Evolutionary conservation across 495 filamentous ascomycete genomes (phyloP).

Genomic region (Neurospora sp.): DNA sequence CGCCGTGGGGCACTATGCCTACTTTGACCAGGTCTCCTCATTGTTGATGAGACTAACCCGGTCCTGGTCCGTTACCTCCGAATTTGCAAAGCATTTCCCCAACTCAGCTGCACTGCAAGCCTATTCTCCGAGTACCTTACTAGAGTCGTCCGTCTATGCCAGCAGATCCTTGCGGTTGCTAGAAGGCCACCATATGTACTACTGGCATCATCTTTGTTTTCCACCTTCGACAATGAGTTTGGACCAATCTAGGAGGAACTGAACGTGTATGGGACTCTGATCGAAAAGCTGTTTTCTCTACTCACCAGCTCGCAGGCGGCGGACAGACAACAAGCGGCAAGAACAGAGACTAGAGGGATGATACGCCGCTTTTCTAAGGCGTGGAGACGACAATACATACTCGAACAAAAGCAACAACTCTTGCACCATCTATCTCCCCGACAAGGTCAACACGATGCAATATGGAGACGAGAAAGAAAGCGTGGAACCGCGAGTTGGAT

Average conservation of each 20-base stretch:
- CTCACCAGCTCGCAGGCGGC: too few relatives aligned
- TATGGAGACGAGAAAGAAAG: constrained; percentile 2
- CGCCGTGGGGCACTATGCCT: neutral
- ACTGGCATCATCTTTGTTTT: neutral
- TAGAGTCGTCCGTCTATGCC: neutral
- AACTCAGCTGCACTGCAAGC: neutral
- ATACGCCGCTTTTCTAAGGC: neutral
- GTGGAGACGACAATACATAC: neutral
- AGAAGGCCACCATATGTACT: neutral
- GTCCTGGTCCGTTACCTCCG: neutral
- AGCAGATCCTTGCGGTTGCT: neutral
- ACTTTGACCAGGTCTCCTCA: neutral
- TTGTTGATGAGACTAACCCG: neutral
- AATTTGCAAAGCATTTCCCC: constrained; percentile 1
- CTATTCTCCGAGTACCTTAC: constrained; percentile 2
- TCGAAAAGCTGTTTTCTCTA: neutral
- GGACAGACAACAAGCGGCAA: too few relatives aligned
- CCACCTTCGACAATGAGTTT: neutral
- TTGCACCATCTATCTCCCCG: neutral
- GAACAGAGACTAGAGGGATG: too few relatives aligned
- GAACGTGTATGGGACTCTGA: neutral
- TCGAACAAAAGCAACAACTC: neutral
- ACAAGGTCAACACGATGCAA: neutral
- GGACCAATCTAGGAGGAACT: neutral
- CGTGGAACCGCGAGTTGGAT: neutral